These are phyloP conservation scores for Suhomyces sp. DNA, from an alignment of 805 yeast species.

Conservation along the genomic window DNA sequence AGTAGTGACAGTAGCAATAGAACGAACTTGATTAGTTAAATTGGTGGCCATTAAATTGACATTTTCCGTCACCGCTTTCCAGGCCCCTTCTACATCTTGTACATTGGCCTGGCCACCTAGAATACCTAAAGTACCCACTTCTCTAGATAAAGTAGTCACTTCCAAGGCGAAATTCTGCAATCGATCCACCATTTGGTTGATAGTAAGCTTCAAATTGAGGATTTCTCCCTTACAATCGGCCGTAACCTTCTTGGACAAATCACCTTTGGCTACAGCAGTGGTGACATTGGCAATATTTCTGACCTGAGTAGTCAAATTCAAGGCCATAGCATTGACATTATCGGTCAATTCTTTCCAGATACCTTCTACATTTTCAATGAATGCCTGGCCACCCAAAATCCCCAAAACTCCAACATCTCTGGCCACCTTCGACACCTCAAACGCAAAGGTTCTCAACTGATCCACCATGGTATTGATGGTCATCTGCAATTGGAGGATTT, in stretches of 20 bases:
- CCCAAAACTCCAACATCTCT: slow-evolving; percentile 91
- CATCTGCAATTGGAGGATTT: slow-evolving; percentile 77
- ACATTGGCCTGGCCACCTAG: slow-evolving; percentile 51
- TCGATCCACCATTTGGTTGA: slow-evolving; percentile 51
- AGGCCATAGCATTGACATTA: slow-evolving; percentile 87
- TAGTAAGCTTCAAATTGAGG: slow-evolving; percentile 45
- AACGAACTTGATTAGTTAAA: slow-evolving; percentile 73
- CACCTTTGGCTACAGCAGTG: slow-evolving; percentile 85
- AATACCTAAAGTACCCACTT: slow-evolving; percentile 47
- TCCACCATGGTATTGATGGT: slow-evolving; percentile 89
- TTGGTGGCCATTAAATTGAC: slow-evolving; percentile 49
- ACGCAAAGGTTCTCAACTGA: slow-evolving; percentile 76
- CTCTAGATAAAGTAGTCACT: slow-evolving; percentile 46
- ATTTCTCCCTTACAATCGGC: slow-evolving; percentile 78
- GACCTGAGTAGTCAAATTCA: slow-evolving; percentile 82
- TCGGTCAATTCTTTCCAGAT: slow-evolving; percentile 87
- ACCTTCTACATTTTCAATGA: slow-evolving; percentile 75
- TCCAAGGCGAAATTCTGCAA: slow-evolving; percentile 47
- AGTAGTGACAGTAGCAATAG: slow-evolving; percentile 86
- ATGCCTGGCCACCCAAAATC: slow-evolving; percentile 83
- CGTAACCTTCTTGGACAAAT: slow-evolving; percentile 73
- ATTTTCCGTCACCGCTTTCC: slow-evolving; percentile 49
- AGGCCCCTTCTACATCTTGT: slow-evolving; percentile 50
- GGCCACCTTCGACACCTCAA: slow-evolving; percentile 83
- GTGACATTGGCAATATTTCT: slow-evolving; percentile 85